These are phyloP conservation scores for Tilletia indica DNA, from an alignment of 1,284 basidiomycete species.

Conservation along the genomic window DNA sequence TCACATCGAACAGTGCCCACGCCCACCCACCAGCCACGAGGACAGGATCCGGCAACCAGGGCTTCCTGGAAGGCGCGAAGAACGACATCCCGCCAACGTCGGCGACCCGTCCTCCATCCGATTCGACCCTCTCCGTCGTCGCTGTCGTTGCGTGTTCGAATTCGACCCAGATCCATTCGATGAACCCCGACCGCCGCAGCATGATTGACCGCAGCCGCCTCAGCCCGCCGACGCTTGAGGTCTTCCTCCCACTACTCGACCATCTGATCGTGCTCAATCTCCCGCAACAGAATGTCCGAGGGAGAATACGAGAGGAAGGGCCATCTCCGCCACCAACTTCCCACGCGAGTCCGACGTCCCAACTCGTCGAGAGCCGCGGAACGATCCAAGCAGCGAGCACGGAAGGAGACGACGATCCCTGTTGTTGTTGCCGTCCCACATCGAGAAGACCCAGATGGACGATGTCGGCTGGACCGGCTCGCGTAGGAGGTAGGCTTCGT, in stretches of 20 bases:
- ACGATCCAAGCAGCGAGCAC: too few relatives aligned
- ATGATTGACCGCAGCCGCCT: not conserved
- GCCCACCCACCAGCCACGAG: too few relatives aligned
- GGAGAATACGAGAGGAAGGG: too few relatives aligned
- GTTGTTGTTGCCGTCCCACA: not conserved
- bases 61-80: not conserved
- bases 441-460: slow-evolving; percentile 2
- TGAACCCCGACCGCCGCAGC: not conserved
- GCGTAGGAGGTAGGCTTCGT: slow-evolving; percentile 13
- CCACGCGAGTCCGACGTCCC: too few relatives aligned
- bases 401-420: slow-evolving; percentile 2
- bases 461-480: slow-evolving; percentile 8
- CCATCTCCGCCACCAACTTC: not conserved
- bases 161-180: not conserved
- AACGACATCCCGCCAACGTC: not conserved
- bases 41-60: not conserved
- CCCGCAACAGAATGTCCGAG: not conserved
- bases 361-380: too few relatives aligned
- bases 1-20: too few relatives aligned
- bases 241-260: slow-evolving; percentile 16
- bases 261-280: slow-evolving; percentile 12
- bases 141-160: not conserved
- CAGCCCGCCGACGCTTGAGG: not conserved
- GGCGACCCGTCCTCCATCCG: not conserved
- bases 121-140: not conserved